A percentile compares a stretch with the other conserved stretches of the same genome.
phyloP scores from a whole-genome alignment of 1,284 basidiomycete genomes.

The Agroathelia rolfsii region DNA sequence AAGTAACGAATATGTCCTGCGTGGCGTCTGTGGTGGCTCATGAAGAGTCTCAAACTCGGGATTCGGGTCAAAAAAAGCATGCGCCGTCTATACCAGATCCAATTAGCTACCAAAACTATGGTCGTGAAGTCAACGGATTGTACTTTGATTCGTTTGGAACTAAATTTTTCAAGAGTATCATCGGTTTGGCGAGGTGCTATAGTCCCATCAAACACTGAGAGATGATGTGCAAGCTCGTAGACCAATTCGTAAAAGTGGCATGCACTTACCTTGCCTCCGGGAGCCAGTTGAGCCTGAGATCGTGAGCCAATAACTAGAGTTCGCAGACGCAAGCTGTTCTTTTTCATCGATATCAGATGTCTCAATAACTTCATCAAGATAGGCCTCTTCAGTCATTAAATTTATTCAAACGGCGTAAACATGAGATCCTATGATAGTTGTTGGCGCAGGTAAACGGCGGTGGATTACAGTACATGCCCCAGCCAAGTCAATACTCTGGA shows the following conservation, averaged over 20 bases:
- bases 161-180: conserved; percentile 10
- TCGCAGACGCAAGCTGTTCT: conserved; percentile 24
- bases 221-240: conserved; percentile 1
- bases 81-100: no score
- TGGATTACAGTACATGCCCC: neutral
- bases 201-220: conserved; percentile 2
- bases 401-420: no score
- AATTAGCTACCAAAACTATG: no score
- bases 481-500: conserved; percentile 1
- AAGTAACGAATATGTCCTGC: no score
- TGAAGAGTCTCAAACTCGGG: no score
- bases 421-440: no score
- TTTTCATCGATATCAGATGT: conserved; percentile 52
- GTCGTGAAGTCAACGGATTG: no score
- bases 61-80: no score
- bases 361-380: conserved; percentile 40
- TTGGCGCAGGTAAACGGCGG: conserved; percentile 16
- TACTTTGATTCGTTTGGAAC: conserved; percentile 26
- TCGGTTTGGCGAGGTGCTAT: conserved; percentile 7
- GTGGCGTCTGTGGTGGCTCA: no score
- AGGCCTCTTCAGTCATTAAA: neutral
- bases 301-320: conserved; percentile 6
- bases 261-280: no score
- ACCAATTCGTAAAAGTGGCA: no score
- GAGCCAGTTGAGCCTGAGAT: neutral